phyloP scores from a whole-genome alignment of 345 rosid species.

The Geranium rotundifolium region DNA sequence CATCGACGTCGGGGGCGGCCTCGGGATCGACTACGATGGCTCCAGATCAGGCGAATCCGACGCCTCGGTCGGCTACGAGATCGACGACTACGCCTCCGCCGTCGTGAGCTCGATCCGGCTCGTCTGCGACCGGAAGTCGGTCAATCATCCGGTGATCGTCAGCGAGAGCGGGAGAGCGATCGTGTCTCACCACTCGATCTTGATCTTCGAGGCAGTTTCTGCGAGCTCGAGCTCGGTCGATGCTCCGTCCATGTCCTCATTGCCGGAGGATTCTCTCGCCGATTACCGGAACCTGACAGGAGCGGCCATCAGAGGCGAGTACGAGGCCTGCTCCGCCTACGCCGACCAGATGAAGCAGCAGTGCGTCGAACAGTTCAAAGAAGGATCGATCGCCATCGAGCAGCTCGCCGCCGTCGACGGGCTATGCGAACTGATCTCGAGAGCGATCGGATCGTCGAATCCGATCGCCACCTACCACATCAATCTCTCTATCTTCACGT shows the following conservation, averaged over 20 bases:
- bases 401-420: conserved; percentile 79
- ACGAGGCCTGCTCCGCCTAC: conserved; percentile 47
- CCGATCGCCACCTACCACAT: conserved; percentile 58
- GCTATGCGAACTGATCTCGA: conserved; percentile 55
- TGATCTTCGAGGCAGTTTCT: conserved; percentile 74
- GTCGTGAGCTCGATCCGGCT: conserved; percentile 53
- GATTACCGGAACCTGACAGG: conserved; percentile 39
- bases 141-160: conserved; percentile 71
- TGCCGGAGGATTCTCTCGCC: conserved; percentile 47
- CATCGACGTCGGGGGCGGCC: conserved; percentile 78
- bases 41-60: conserved; percentile 77
- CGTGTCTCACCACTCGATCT: conserved; percentile 77
- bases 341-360: conserved; percentile 78
- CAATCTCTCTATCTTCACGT: conserved; percentile 80
- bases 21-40: conserved; percentile 91
- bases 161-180: conserved; percentile 95
- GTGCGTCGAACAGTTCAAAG: conserved; percentile 69
- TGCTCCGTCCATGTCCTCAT: conserved; percentile 18
- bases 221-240: conserved; percentile 14
- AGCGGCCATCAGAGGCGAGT: conserved; percentile 57
- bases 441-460: conserved; percentile 41
- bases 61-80: conserved; percentile 67
- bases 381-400: conserved; percentile 63
- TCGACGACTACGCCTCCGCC: conserved; percentile 73
- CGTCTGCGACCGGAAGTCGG: conserved; percentile 58